Evolutionary conservation across 164 flowering plant genomes (phyloP).

Genomic region (Brasenia schreberi): DNA sequence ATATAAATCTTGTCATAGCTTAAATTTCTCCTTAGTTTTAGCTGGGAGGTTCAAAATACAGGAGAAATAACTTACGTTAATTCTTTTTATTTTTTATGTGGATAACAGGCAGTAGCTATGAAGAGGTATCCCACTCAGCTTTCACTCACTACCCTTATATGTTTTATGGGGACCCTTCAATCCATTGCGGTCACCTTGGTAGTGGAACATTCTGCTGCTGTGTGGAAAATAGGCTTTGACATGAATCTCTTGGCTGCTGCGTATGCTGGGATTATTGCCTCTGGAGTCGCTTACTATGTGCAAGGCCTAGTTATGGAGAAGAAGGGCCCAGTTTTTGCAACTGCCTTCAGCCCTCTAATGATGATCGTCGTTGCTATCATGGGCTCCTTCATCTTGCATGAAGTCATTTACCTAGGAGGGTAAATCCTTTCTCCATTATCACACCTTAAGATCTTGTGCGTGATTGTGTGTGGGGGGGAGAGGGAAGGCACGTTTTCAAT

Average conservation of each 20-base stretch:
- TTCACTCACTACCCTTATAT: constrained; percentile 62
- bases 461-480: no score
- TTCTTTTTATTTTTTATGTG: not conserved
- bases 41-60: no score
- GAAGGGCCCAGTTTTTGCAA: constrained; percentile 7
- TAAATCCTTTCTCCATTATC: constrained; percentile 3
- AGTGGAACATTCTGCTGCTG: constrained; percentile 55
- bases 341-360: constrained; percentile 30
- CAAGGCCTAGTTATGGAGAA: constrained; percentile 17
- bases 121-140: constrained; percentile 55
- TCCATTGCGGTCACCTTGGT: constrained; percentile 73
- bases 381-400: constrained; percentile 89
- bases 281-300: constrained; percentile 14
- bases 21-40: no score
- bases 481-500: no score
- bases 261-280: constrained; percentile 28
- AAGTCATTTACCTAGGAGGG: constrained; percentile 77
- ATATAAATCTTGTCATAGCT: no score
- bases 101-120: constrained; percentile 13
- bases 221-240: constrained; percentile 83
- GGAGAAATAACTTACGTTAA: not conserved
- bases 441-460: not conserved
- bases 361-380: constrained; percentile 92
- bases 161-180: constrained; percentile 75
- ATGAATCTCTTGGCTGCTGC: constrained; percentile 94